phyloP scores from a whole-genome alignment of 2,329 filamentous ascomycete species.

The Boeremia exigua region DNA sequence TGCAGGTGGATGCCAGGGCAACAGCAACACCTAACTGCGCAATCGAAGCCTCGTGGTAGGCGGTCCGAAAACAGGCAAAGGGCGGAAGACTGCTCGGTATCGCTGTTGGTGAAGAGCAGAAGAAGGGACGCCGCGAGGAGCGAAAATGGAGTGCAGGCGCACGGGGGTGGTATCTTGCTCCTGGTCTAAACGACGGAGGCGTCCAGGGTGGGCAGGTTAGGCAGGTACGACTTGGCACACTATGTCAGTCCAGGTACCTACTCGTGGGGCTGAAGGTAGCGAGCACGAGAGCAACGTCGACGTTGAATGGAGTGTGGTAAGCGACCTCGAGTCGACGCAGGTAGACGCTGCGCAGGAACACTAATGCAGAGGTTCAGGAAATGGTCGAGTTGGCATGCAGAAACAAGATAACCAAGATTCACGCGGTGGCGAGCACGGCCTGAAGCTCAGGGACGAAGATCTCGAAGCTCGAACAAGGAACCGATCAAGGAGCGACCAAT shows the following conservation, averaged over 20 bases:
- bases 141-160: slow-evolving; percentile 13
- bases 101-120: slow-evolving; percentile 32
- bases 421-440: slow-evolving; percentile 14
- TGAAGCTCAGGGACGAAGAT: slow-evolving; percentile 23
- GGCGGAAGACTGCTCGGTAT: slow-evolving; percentile 29
- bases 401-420: slow-evolving; percentile 7
- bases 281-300: background rate
- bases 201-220: slow-evolving; percentile 17
- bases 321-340: background rate
- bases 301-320: background rate
- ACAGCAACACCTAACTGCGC: slow-evolving; percentile 27
- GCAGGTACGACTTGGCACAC: slow-evolving; percentile 18
- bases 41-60: slow-evolving; percentile 7
- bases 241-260: slow-evolving; percentile 1
- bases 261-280: background rate
- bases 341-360: background rate
- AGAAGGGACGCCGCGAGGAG: slow-evolving; percentile 20
- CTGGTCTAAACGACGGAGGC: slow-evolving; percentile 7
- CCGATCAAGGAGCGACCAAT: slow-evolving; percentile 23
- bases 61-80: slow-evolving; percentile 6
- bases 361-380: background rate
- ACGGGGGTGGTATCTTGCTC: slow-evolving; percentile 12
- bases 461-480: slow-evolving; percentile 23
- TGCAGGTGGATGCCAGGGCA: slow-evolving; percentile 36
- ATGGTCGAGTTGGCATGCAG: slow-evolving; percentile 1